Evolutionary conservation across 495 filamentous ascomycete species (phyloP).

Genomic region (Trichoderma reesei): DNA sequence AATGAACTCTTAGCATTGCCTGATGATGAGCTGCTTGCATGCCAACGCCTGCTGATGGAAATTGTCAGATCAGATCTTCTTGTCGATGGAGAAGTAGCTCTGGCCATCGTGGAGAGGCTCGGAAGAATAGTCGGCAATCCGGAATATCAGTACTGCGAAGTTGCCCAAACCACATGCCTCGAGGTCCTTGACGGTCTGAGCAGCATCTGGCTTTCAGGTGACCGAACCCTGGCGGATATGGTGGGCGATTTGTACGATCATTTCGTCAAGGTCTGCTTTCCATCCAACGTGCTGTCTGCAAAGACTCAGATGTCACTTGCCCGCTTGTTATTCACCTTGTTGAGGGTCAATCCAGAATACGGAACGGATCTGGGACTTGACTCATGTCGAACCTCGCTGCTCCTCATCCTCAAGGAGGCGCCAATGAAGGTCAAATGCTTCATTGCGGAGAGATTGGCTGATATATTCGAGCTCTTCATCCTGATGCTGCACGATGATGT

Average conservation of each 20-base stretch:
- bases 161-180: conserved; percentile 57
- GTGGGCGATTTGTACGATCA: conserved; percentile 72
- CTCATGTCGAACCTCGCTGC: conserved; percentile 64
- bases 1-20: conserved; percentile 49
- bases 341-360: conserved; percentile 56
- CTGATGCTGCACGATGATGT: conserved; percentile 73
- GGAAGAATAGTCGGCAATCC: conserved; percentile 52
- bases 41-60: conserved; percentile 40
- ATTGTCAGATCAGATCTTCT: conserved; percentile 37
- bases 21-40: conserved; percentile 50
- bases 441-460: conserved; percentile 56
- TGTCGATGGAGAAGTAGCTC: conserved; percentile 29
- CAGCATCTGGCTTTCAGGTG: conserved; percentile 49
- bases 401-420: conserved; percentile 56
- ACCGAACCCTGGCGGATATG: conserved; percentile 45
- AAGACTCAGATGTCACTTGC: conserved; percentile 57
- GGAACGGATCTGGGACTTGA: conserved; percentile 43
- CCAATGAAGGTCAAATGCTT: conserved; percentile 67
- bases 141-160: conserved; percentile 67
- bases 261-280: conserved; percentile 56
- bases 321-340: conserved; percentile 54
- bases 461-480: conserved; percentile 67
- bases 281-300: conserved; percentile 54
- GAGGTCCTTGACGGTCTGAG: conserved; percentile 58
- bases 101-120: conserved; percentile 35